These are phyloP conservation scores for Exophiala calicioides DNA, from an alignment of 2,329 filamentous ascomycete species.

Conservation along the genomic window DNA sequence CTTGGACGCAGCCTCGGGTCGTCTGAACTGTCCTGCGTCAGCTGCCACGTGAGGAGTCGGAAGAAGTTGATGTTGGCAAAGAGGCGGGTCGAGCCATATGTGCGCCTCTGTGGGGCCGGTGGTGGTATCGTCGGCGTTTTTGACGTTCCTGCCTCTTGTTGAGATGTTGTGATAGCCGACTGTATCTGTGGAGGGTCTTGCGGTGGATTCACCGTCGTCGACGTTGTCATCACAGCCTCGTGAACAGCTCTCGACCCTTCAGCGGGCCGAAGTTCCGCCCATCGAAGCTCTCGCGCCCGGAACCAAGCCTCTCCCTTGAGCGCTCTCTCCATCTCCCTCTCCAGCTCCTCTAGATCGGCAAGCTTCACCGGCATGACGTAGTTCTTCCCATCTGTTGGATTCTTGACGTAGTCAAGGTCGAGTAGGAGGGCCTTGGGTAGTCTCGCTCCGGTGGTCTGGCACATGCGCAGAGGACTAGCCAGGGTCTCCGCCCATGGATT, in stretches of 20 bases:
- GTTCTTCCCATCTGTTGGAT: slow-evolving; percentile 17
- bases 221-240: too few relatives aligned
- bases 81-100: slow-evolving; percentile 10
- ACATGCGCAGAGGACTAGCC: slow-evolving; percentile 22
- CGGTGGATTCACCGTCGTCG: too few relatives aligned
- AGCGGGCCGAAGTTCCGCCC: too few relatives aligned
- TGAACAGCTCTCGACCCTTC: too few relatives aligned
- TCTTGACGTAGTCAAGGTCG: slow-evolving; percentile 20
- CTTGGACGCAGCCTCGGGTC: background rate
- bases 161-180: too few relatives aligned
- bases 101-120: background rate
- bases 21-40: slow-evolving; percentile 5
- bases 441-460: slow-evolving; percentile 23
- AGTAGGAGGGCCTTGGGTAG: slow-evolving; percentile 22
- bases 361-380: slow-evolving; percentile 25
- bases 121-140: too few relatives aligned
- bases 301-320: slow-evolving; percentile 8
- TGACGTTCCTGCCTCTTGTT: too few relatives aligned
- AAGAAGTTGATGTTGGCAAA: slow-evolving; percentile 18
- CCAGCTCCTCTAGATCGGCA: slow-evolving; percentile 25
- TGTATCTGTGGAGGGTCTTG: background rate
- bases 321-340: slow-evolving; percentile 11
- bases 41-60: slow-evolving; percentile 6
- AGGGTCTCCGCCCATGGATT: slow-evolving; percentile 31
- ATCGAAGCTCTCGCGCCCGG: slow-evolving; percentile 1